phyloP scores from a whole-genome alignment of 371 early-diverging fungal species.

The Mucor ambiguus region DNA sequence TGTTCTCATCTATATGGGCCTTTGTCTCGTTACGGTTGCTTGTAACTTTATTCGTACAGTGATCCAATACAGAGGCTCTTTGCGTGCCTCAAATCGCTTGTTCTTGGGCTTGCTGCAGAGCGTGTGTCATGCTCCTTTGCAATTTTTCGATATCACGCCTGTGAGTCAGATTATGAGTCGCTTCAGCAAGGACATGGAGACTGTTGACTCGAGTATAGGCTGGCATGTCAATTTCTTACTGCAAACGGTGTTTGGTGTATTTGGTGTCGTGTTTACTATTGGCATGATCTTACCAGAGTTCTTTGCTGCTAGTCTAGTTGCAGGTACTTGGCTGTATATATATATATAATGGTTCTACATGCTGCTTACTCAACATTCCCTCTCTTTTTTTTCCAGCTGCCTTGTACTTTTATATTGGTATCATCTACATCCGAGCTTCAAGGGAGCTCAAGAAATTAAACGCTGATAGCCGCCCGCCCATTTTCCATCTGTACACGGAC shows the following conservation, averaged over 20 bases:
- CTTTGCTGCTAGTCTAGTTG: constrained; percentile 38
- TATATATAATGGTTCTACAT: not conserved
- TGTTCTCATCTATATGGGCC: constrained; percentile 35
- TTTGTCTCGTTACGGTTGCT: constrained; percentile 34
- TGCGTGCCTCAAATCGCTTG: constrained; percentile 66
- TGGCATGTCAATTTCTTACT: constrained; percentile 71
- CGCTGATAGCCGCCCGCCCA: constrained; percentile 49
- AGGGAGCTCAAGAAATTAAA: constrained; percentile 59
- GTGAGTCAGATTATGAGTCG: constrained; percentile 87
- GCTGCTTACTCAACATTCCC: not conserved
- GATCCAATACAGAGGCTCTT: constrained; percentile 60
- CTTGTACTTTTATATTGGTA: constrained; percentile 43
- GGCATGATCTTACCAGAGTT: constrained; percentile 67
- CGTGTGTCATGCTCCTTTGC: constrained; percentile 70
- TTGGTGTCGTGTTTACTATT: constrained; percentile 73
- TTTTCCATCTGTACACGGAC: constrained; percentile 59
- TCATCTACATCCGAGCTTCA: constrained; percentile 58
- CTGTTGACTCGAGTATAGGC: constrained; percentile 73
- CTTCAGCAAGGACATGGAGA: constrained; percentile 86
- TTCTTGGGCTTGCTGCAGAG: constrained; percentile 59
- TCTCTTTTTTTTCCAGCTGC: constrained; percentile 17
- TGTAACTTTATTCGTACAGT: constrained; percentile 56
- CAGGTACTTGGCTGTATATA: constrained; percentile 31
- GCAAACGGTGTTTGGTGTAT: constrained; percentile 61
- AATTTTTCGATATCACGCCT: constrained; percentile 90